These are phyloP conservation scores for Irpex rosettiformis DNA, from an alignment of 1,284 basidiomycete genomes.

Conservation along the genomic window DNA sequence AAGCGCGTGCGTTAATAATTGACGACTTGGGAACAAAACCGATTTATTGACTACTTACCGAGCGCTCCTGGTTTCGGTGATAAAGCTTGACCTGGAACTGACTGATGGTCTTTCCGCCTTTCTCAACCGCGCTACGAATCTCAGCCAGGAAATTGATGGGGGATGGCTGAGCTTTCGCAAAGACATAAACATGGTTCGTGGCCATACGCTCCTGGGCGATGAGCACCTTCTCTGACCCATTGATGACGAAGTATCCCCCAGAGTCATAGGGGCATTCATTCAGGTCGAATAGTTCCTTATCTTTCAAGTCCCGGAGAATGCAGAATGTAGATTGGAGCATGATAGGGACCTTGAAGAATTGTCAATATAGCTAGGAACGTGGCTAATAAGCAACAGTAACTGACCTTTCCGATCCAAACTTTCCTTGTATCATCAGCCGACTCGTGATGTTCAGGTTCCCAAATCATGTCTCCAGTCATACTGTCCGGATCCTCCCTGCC, in stretches of 20 bases:
- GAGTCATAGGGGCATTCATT: constrained; percentile 99
- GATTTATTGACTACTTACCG: constrained; percentile 47
- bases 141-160: constrained; percentile 96
- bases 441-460: constrained; percentile 77
- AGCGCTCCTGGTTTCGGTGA: constrained; percentile 83
- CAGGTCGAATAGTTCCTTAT: constrained; percentile 83
- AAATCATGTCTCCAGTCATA: constrained; percentile 76
- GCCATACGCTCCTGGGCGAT: constrained; percentile 99
- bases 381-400: constrained; percentile 23
- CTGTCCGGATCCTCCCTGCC: constrained; percentile 83
- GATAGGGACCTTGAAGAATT: constrained; percentile 77
- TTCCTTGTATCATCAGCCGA: constrained; percentile 68
- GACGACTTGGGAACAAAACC: constrained; percentile 5
- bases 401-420: constrained; percentile 94
- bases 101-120: constrained; percentile 97
- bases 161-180: constrained; percentile 96
- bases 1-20: background rate
- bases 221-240: constrained; percentile 98
- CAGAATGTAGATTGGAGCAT: constrained; percentile 98
- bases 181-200: constrained; percentile 99
- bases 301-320: constrained; percentile 78
- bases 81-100: constrained; percentile 99
- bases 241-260: constrained; percentile 99
- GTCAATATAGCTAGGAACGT: constrained; percentile 7
- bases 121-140: constrained; percentile 97